Percentiles rank a stretch among this genome's conserved stretches.
phyloP scores from a whole-genome alignment of 2,329 filamentous ascomycete species.

The Curvularia sp. region DNA sequence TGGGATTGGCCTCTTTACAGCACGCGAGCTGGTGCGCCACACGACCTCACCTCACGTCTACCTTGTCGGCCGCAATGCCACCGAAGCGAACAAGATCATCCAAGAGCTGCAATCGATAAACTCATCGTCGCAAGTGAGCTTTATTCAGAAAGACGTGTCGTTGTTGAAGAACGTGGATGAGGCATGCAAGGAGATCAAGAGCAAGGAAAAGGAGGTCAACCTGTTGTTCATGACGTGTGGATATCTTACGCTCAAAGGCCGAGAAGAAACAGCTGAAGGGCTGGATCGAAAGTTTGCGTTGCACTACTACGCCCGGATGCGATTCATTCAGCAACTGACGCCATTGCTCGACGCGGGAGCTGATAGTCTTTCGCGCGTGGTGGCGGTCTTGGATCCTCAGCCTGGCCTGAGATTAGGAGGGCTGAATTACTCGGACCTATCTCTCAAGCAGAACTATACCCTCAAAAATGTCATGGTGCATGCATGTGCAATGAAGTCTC shows the following conservation, averaged over 20 bases:
- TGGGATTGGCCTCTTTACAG: constrained; percentile 55
- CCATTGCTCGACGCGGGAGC: constrained; percentile 42
- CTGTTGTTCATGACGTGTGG: constrained; percentile 63
- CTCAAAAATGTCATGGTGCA: constrained; percentile 35
- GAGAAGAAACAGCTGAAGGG: constrained; percentile 48
- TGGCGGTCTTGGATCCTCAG: constrained; percentile 40
- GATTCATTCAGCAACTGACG: constrained; percentile 50
- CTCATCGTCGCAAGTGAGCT: constrained; percentile 45
- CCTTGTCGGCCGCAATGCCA: constrained; percentile 53
- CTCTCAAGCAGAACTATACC: constrained; percentile 35
- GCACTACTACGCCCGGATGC: constrained; percentile 48
- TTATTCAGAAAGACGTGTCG: constrained; percentile 54
- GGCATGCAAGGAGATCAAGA: constrained; percentile 56
- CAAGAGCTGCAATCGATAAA: constrained; percentile 50
- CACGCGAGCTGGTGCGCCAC: constrained; percentile 52
- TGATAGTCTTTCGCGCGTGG: constrained; percentile 35
- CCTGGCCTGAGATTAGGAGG: constrained; percentile 19
- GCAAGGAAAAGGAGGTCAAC: constrained; percentile 61
- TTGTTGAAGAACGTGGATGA: constrained; percentile 53
- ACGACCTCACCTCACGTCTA: constrained; percentile 51
- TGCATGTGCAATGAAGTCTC: constrained; percentile 36
- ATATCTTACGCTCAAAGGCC: constrained; percentile 53
- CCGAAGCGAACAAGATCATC: constrained; percentile 48
- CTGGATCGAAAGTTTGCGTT: constrained; percentile 43
- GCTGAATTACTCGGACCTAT: constrained; percentile 36